These are phyloP conservation scores for Iris macrosiphon DNA, from an alignment of 106 monocot genomes.

Conservation along the genomic window DNA sequence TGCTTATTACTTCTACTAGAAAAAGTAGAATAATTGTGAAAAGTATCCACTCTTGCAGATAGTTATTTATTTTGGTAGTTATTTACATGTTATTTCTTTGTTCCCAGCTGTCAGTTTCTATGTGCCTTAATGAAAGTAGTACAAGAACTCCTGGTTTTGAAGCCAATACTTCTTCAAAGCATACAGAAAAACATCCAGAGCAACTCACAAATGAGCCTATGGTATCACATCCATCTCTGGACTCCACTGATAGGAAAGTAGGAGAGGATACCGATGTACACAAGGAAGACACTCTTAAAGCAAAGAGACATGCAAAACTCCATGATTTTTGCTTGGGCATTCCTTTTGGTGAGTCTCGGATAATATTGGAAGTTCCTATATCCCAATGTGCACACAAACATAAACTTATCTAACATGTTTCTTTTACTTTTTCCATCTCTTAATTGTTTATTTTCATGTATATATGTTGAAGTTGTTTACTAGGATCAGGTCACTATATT, in stretches of 20 bases:
- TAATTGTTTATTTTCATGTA: too few species aligned
- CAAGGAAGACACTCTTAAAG: constrained; percentile 11
- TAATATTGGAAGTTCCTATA: background rate
- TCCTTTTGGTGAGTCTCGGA: constrained; percentile 23
- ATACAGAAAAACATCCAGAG: constrained; percentile 7
- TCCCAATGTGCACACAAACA: too few species aligned
- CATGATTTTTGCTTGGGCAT: constrained; percentile 45
- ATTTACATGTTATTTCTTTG: constrained; percentile 1
- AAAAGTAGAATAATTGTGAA: too few species aligned
- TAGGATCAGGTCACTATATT: too few species aligned
- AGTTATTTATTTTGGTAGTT: too few species aligned
- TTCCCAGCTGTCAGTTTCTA: constrained; percentile 19
- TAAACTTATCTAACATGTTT: too few species aligned
- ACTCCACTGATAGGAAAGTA: constrained; percentile 1
- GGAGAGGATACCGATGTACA: background rate
- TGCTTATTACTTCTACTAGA: too few species aligned
- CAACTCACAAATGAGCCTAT: background rate
- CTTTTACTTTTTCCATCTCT: too few species aligned
- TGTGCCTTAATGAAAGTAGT: constrained; percentile 16
- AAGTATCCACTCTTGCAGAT: too few species aligned
- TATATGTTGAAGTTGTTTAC: too few species aligned
- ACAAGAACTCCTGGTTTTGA: constrained; percentile 20
- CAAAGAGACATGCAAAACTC: constrained; percentile 25
- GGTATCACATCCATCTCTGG: background rate
- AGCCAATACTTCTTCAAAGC: constrained; percentile 11